Evolutionary conservation across 1,139 yeast genomes (phyloP), one percentile per base, ranked within the genome.

Genomic region (Pichia sp.): DNA sequence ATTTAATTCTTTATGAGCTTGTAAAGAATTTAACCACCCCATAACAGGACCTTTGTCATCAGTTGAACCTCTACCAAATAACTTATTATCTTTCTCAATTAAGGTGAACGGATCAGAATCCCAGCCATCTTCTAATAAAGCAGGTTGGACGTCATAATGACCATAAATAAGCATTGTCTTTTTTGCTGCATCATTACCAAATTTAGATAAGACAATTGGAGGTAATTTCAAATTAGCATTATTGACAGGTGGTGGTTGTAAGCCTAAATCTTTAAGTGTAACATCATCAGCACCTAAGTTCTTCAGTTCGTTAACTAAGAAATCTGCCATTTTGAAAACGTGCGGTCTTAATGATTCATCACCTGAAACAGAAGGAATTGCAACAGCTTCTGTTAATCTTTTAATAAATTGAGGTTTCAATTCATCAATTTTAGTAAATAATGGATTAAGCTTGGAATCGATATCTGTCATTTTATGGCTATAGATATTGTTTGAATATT

Each of bases 141-240:
- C 99, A 9, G 99, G 99, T 72, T 92, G 99, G 53, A 92, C 99
- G 62, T 92, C 98, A 69, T 90, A 90, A 68, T 92, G 98, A 36
- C 97, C 98, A 65, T 92, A 92, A 44, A 94, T 83, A 58, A 94
- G 77, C 40, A 94, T 85, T 26, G 89, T 92, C 70, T 89, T 90
- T 73, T 86, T 85, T 36, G 66, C 56, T 38, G 95, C 82, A 65
- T 90, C 95, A 40, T 67, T 66, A 44, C 98, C 98, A 60, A 77
- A 84, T 61, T 95, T 80, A 39, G 92, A 95, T 56, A 92, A 77
- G 25, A 94, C 89, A 55, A 92, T 83, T 13, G 98, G 98, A 25
- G 99, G 99, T 58, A 94, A 77, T 59, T 80, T 79, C 57, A 92
- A 72, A 42, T 71, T 74, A 22, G 79, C 66, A 56, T 82, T 79